phyloP scores from a whole-genome alignment of 1,139 yeast species.

The Chernovozyma sophiae-reginae region DNA sequence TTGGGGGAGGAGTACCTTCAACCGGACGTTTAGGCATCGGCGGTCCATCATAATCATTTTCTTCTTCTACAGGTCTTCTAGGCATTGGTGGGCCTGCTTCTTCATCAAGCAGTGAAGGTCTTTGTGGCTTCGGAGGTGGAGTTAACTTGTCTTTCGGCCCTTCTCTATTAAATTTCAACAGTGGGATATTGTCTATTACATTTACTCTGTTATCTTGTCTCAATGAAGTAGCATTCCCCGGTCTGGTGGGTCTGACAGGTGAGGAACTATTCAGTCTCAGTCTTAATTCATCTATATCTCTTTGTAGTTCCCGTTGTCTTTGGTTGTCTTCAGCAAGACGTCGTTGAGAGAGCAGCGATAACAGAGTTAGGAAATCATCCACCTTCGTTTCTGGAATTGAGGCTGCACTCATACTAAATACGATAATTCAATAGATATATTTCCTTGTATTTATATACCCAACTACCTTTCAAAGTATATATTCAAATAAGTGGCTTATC shows the following conservation, averaged over 20 bases:
- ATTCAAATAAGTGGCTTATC: too few species aligned
- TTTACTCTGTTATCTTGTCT: neutral
- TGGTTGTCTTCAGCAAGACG: slow-evolving; percentile 29
- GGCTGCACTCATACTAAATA: too few species aligned
- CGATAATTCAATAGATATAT: too few species aligned
- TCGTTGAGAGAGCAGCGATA: slow-evolving; percentile 32
- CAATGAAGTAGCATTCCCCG: slow-evolving; percentile 2
- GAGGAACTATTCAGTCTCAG: slow-evolving; percentile 23
- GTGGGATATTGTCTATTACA: slow-evolving; percentile 12
- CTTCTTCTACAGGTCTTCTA: slow-evolving; percentile 6
- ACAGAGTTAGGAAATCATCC: slow-evolving; percentile 30
- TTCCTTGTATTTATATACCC: too few species aligned
- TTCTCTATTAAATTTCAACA: slow-evolving; percentile 20
- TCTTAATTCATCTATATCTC: slow-evolving; percentile 28
- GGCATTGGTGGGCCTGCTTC: slow-evolving; percentile 5
- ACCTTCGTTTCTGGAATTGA: too few species aligned
- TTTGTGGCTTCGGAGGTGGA: slow-evolving; percentile 10
- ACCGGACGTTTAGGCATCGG: slow-evolving; percentile 8
- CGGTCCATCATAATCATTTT: slow-evolving; percentile 5
- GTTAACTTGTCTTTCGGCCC: slow-evolving; percentile 7
- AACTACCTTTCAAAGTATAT: too few species aligned
- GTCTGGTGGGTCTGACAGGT: slow-evolving; percentile 12
- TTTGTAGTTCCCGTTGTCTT: slow-evolving; percentile 28
- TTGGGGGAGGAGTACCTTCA: slow-evolving; percentile 10
- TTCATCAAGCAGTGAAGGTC: slow-evolving; percentile 3